These are phyloP conservation scores for Guyanaporus albipodus DNA, from an alignment of 768 basidiomycete species.

Conservation along the genomic window DNA sequence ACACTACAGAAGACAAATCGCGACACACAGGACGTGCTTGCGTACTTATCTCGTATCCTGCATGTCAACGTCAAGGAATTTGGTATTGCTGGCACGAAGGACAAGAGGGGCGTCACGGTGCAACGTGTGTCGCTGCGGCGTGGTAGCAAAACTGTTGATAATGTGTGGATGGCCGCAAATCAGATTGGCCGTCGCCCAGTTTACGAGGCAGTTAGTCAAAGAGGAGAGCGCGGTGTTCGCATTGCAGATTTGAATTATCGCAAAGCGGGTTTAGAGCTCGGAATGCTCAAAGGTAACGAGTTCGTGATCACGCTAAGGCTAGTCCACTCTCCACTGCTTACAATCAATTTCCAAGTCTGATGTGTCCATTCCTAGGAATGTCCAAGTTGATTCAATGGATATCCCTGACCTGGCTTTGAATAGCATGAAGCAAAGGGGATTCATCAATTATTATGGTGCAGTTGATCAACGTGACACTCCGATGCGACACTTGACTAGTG, in stretches of 20 bases:
- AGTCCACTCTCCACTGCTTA: constrained; percentile 15
- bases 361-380: constrained; percentile 53
- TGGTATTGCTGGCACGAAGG: constrained; percentile 92
- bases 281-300: constrained; percentile 94
- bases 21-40: constrained; percentile 92
- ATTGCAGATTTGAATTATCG: constrained; percentile 87
- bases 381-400: constrained; percentile 71
- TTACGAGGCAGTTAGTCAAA: constrained; percentile 56
- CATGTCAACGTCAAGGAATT: constrained; percentile 77
- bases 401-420: constrained; percentile 72
- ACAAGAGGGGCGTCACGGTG: constrained; percentile 95
- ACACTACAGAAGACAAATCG: constrained; percentile 97
- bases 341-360: background rate
- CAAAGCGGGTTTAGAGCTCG: constrained; percentile 79
- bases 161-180: constrained; percentile 83
- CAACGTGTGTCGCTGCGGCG: constrained; percentile 84
- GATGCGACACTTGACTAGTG: constrained; percentile 4
- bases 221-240: constrained; percentile 87
- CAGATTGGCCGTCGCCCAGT: constrained; percentile 55
- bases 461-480: background rate
- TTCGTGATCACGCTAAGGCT: constrained; percentile 94
- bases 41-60: constrained; percentile 73
- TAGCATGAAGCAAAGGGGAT: constrained; percentile 78
- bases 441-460: constrained; percentile 96
- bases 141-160: constrained; percentile 70